These are phyloP conservation scores for Heterobasidion annosum DNA, from an alignment of 1,284 basidiomycete species.

Conservation along the genomic window DNA sequence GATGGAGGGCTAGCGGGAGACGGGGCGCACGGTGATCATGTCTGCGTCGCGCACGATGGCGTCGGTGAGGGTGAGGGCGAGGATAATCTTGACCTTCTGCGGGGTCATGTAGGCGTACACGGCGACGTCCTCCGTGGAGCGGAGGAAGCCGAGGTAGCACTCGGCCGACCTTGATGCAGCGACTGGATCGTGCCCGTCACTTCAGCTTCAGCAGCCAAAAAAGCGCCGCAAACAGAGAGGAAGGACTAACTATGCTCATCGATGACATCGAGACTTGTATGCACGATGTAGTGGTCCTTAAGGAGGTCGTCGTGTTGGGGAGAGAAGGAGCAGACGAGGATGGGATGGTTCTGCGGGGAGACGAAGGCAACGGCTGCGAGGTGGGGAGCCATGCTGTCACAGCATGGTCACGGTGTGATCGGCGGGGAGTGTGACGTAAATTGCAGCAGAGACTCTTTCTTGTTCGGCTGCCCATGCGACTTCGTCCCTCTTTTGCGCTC, in stretches of 20 bases:
- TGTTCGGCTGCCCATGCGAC: no score
- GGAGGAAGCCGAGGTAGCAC: conserved; percentile 70
- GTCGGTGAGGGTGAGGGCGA: conserved; percentile 69
- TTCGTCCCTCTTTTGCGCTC: no score
- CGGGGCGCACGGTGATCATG: conserved; percentile 46
- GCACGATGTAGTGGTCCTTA: conserved; percentile 78
- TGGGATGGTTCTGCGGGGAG: conserved; percentile 73
- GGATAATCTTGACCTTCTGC: conserved; percentile 70
- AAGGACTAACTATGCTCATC: conserved; percentile 70
- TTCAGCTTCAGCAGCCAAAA: conserved; percentile 1
- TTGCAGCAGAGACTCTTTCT: no score
- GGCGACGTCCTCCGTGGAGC: conserved; percentile 74
- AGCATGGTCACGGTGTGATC: not conserved
- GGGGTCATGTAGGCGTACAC: conserved; percentile 82
- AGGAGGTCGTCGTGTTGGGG: conserved; percentile 50
- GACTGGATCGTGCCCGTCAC: conserved; percentile 23
- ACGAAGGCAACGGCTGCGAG: conserved; percentile 76
- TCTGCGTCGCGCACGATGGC: conserved; percentile 70
- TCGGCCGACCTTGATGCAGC: conserved; percentile 51
- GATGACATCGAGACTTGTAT: conserved; percentile 72
- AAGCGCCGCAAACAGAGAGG: conserved; percentile 2
- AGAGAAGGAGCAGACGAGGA: conserved; percentile 64
- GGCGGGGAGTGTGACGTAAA: no score
- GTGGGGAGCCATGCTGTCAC: conserved; percentile 19
- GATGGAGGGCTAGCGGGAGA: not conserved